Evolutionary conservation across 2,329 filamentous ascomycete species (phyloP).

Genomic region (Niveomyces coronatus): DNA sequence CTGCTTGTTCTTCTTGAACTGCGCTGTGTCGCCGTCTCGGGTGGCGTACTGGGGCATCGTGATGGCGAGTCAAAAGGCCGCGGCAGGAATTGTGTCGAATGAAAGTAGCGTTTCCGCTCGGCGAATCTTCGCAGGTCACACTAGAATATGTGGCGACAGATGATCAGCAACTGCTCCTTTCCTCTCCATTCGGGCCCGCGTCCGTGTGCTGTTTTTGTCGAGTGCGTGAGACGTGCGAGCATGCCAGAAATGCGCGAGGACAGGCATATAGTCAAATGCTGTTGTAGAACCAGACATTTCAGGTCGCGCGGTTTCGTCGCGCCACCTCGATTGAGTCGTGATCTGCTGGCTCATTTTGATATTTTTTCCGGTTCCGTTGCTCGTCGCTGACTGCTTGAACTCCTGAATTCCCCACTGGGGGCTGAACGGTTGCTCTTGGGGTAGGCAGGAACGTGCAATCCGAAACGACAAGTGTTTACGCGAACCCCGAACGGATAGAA

Average conservation of each 20-base stretch:
- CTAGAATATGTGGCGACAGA: too few relatives aligned
- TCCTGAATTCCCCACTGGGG: slow-evolving; percentile 10
- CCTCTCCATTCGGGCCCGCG: too few relatives aligned
- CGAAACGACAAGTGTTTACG: slow-evolving; percentile 4
- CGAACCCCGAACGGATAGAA: slow-evolving; percentile 4
- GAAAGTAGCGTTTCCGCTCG: slow-evolving; percentile 9
- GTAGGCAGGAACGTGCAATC: slow-evolving; percentile 4
- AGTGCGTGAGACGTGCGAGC: too few relatives aligned
- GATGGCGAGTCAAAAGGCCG: slow-evolving; percentile 13
- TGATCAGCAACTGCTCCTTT: too few relatives aligned
- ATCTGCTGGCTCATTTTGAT: too few relatives aligned
- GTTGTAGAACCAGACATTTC: not conserved
- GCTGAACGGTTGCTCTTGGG: slow-evolving; percentile 1
- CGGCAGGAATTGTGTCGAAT: slow-evolving; percentile 8
- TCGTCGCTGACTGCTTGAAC: slow-evolving; percentile 5
- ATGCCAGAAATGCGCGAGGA: too few relatives aligned
- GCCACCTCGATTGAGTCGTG: not conserved
- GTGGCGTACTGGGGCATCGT: slow-evolving; percentile 58
- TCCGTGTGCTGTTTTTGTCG: too few relatives aligned
- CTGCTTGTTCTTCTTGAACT: slow-evolving; percentile 89
- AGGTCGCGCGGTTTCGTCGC: not conserved
- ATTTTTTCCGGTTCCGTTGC: too few relatives aligned
- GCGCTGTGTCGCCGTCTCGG: slow-evolving; percentile 56
- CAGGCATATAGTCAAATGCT: not conserved
- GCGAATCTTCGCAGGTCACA: not conserved